Evolutionary conservation across 768 basidiomycete genomes (phyloP).

Genomic region (Lactifluus echinatus): DNA sequence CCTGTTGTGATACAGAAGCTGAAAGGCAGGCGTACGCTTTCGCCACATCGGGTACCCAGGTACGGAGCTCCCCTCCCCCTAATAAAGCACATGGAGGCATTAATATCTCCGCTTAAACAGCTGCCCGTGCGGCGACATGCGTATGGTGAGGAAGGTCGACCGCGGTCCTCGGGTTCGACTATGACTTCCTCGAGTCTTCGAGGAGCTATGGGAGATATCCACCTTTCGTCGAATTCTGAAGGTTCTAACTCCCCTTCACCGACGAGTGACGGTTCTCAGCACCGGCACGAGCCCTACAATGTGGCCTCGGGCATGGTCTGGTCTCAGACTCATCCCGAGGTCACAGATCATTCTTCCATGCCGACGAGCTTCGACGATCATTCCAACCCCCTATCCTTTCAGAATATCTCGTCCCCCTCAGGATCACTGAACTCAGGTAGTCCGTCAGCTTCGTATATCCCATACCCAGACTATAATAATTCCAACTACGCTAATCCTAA

Average conservation of each 20-base stretch:
- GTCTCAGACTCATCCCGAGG: slow-evolving; percentile 17
- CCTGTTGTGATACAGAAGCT: slow-evolving; percentile 1
- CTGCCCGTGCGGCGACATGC: slow-evolving; percentile 21
- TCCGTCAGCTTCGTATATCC: slow-evolving; percentile 18
- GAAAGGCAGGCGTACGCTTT: slow-evolving; percentile 19
- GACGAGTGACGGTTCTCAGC: slow-evolving; percentile 22
- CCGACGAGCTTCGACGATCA: slow-evolving; percentile 15
- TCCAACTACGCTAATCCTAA: slow-evolving; percentile 19
- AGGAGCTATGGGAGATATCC: slow-evolving; percentile 53
- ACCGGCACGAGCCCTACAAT: slow-evolving; percentile 22
- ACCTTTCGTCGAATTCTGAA: slow-evolving; percentile 31
- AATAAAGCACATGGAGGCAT: slow-evolving; percentile 12
- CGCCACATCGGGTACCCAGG: slow-evolving; percentile 22
- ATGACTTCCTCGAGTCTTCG: slow-evolving; percentile 43
- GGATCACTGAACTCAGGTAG: slow-evolving; percentile 17
- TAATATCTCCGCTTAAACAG: slow-evolving; percentile 25
- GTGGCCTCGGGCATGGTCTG: slow-evolving; percentile 22
- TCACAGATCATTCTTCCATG: slow-evolving; percentile 8
- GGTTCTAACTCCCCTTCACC: slow-evolving; percentile 26
- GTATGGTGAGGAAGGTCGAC: slow-evolving; percentile 22
- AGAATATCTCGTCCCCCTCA: slow-evolving; percentile 15
- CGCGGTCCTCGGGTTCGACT: slow-evolving; percentile 35
- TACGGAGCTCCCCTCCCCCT: neutral
- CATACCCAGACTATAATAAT: slow-evolving; percentile 20
- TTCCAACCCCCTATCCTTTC: slow-evolving; percentile 15